These are phyloP conservation scores for Cladorrhinum sp. DNA, from an alignment of 2,329 filamentous ascomycete species.

Conservation along the genomic window DNA sequence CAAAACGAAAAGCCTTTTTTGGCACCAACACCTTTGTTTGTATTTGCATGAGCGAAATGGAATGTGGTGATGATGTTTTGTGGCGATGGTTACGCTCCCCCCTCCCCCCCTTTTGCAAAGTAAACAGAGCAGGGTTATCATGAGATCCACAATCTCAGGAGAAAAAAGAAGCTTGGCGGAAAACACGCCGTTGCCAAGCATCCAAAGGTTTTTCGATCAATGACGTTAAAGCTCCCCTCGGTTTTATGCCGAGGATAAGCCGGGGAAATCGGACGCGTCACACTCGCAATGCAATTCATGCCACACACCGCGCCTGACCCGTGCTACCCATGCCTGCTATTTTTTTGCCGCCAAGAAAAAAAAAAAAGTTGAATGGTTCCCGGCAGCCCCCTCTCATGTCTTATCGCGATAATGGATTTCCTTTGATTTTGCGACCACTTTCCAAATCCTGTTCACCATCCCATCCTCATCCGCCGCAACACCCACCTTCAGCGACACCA, in stretches of 20 bases:
- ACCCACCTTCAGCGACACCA: background rate
- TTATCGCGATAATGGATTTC: conserved; percentile 19
- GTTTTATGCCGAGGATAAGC: background rate
- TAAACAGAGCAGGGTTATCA: background rate
- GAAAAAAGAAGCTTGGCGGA: background rate
- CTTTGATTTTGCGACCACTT: conserved; percentile 5
- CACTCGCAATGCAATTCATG: too few relatives aligned
- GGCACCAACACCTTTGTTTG: too few relatives aligned
- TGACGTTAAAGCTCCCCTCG: background rate
- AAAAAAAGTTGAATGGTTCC: conserved; percentile 14
- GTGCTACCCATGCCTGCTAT: background rate
- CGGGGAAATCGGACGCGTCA: background rate
- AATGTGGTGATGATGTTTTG: background rate
- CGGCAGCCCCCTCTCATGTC: background rate
- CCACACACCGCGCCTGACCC: too few relatives aligned
- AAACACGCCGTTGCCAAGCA: background rate
- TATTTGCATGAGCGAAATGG: too few relatives aligned
- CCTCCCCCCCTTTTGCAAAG: background rate
- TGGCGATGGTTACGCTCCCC: too few relatives aligned
- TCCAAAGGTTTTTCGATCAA: too few relatives aligned
- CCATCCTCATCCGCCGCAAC: background rate
- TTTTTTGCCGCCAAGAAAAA: background rate
- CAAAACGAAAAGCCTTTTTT: too few relatives aligned
- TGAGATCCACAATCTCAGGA: background rate
- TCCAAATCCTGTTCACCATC: background rate